Conservation (phyloP, 768 basidiomycete species). For the Amanita rimosa region DNA sequence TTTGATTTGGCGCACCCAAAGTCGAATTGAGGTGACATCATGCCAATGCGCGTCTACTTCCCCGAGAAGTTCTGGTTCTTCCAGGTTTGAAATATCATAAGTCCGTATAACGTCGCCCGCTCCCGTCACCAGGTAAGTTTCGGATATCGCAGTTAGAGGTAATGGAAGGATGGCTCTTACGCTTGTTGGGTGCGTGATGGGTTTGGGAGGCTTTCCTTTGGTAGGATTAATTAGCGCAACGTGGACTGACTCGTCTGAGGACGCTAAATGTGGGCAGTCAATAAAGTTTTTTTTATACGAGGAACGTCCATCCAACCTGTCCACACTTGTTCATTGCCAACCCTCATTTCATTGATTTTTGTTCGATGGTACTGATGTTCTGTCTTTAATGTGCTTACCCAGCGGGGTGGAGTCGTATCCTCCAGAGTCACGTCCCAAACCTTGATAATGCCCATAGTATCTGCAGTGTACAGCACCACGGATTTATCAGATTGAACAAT, state of each 20-base stretch:
- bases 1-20: conserved; percentile 50
- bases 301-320: conserved; percentile 44
- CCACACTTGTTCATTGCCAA: conserved; percentile 73
- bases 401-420: conserved; percentile 24
- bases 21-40: conserved; percentile 65
- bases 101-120: conserved; percentile 75
- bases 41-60: conserved; percentile 85
- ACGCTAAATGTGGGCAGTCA: conserved; percentile 38
- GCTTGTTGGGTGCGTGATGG: conserved; percentile 47
- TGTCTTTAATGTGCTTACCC: conserved; percentile 37
- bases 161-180: conserved; percentile 71
- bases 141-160: conserved; percentile 45
- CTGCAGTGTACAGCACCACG: conserved; percentile 65
- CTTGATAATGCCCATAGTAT: conserved; percentile 87
- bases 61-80: conserved; percentile 59
- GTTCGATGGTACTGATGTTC: conserved; percentile 73
- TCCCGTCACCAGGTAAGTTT: conserved; percentile 73
- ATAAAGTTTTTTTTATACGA: background rate
- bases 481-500: conserved; percentile 30
- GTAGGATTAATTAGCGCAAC: conserved; percentile 26
- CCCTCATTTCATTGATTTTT: conserved; percentile 62
- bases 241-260: conserved; percentile 78
- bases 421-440: conserved; percentile 60
- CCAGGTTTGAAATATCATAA: conserved; percentile 62
- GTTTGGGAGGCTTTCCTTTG: conserved; percentile 28